Evolutionary conservation across 345 rosid species (phyloP), one percentile per base, ranked within the genome.

Genomic region (Cochlearia excelsa): DNA sequence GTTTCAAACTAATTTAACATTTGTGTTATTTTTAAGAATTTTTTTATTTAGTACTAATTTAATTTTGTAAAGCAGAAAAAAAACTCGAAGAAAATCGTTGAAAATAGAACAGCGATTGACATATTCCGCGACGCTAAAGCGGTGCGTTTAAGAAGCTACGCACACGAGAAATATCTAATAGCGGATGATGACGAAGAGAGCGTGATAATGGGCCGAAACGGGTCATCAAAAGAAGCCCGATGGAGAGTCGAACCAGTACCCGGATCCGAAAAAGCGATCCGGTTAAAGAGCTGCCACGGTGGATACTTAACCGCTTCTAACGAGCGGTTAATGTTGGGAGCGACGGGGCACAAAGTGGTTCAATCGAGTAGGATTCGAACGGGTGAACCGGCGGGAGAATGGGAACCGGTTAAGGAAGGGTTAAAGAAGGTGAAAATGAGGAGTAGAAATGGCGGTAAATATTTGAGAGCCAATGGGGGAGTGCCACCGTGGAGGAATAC

Each of bases 401-500:
- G 98, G 96, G 89, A 91, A 41, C 95, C 98, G 23, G 42, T 79
- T 11, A 72, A 68, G 33, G 88, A 81, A 37, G 88, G 77, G 16
- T 55, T 28, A 46, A 74, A 29, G 56, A 74, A 29, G 56, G 59
- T 75, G 59, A 84, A 76, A 75, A 71, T 89, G 41, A 79, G 66
- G 79, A 82, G 94, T 0, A 67, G 86, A 10, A 71, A 77, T 61
- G 94, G 94, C 9, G 74, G 74, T 59, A 59, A 74, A 42, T 87
- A 77, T 67, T 43, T 90, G 74, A 76, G 94, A 58, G 96, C 91
- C 29, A 86, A 90, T 53, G 81, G 87, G 1, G 81, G 91, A 27
- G 5, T 80, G 57, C 95, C 95, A 37, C 96, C 96, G 2, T 80
- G 95, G 96, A 78, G 89, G 63, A 81, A 88, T 74, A 73, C 90